These are phyloP conservation scores for Ensete glaucum DNA, from an alignment of 176 grass and related monocot genomes.

Conservation along the genomic window DNA sequence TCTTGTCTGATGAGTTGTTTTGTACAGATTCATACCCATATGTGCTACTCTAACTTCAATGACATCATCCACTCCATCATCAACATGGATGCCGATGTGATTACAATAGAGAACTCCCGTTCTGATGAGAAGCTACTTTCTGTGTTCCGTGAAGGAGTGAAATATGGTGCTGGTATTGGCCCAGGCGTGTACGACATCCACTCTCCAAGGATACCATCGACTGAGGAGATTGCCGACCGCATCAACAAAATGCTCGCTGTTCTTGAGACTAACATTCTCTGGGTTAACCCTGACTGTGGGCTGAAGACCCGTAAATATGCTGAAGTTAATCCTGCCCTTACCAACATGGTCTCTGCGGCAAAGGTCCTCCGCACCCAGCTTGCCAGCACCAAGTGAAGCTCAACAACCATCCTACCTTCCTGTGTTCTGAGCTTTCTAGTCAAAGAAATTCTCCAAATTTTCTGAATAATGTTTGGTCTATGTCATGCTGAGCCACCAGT, in stretches of 20 bases:
- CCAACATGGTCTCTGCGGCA: constrained; percentile 62
- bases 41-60: constrained; percentile 99
- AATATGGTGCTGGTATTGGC: constrained; percentile 68
- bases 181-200: constrained; percentile 92
- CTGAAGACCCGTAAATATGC: constrained; percentile 90
- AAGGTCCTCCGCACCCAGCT: constrained; percentile 81
- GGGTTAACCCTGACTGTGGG: constrained; percentile 91
- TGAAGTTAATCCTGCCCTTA: constrained; percentile 74
- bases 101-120: constrained; percentile 92
- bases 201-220: constrained; percentile 76
- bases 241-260: constrained; percentile 93
- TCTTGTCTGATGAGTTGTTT: constrained; percentile 4
- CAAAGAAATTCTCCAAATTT: not conserved
- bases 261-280: constrained; percentile 84
- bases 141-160: constrained; percentile 75
- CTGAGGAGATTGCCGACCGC: constrained; percentile 70
- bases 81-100: constrained; percentile 84
- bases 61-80: constrained; percentile 98
- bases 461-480: not conserved
- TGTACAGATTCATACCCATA: constrained; percentile 88
- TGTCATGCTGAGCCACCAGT: not conserved
- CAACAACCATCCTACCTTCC: not conserved
- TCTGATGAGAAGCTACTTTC: constrained; percentile 87
- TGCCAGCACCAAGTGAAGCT: constrained; percentile 39
- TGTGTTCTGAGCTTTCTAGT: not conserved